A percentile compares a stretch with the other conserved stretches of the same genome.
These are phyloP conservation scores for Cutaneotrichosporon cavernicola DNA, from an alignment of 1,284 basidiomycete species.

Conservation along the genomic window DNA sequence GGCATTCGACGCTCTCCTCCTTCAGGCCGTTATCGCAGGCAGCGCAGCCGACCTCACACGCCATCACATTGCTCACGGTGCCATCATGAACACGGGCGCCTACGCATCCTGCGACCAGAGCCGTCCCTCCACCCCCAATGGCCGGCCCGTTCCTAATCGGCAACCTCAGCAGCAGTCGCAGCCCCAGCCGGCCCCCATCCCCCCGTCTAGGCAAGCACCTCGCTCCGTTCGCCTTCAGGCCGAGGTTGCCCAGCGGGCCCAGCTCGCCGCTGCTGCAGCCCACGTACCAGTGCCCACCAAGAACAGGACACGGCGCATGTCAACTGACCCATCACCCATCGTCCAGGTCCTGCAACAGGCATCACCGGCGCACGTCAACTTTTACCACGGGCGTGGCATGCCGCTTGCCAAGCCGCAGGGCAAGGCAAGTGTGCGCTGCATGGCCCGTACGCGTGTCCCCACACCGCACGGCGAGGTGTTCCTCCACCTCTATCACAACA, in stretches of 20 bases:
- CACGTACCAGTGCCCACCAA: neutral
- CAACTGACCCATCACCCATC: conserved; percentile 47
- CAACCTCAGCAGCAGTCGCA: neutral
- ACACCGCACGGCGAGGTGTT: conserved; percentile 94
- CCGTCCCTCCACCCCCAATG: conserved; percentile 35
- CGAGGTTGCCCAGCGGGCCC: conserved; percentile 13
- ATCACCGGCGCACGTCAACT: conserved; percentile 31
- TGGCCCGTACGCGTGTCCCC: conserved; percentile 94
- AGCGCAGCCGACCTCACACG: conserved; percentile 44
- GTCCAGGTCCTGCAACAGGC: conserved; percentile 42
- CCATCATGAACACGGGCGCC: conserved; percentile 36
- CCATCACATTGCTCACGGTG: conserved; percentile 52
- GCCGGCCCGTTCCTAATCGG: conserved; percentile 26
- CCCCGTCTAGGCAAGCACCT: conserved; percentile 40
- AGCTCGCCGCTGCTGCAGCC: neutral
- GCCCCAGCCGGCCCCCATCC: neutral
- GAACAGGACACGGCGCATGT: conserved; percentile 42
- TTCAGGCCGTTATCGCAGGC: conserved; percentile 50
- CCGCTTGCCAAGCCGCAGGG: conserved; percentile 14
- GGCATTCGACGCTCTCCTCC: conserved; percentile 47
- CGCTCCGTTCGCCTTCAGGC: conserved; percentile 40
- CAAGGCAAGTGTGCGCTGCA: conserved; percentile 60
- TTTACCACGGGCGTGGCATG: conserved; percentile 21
- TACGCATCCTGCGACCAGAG: conserved; percentile 51
- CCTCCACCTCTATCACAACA: conserved; percentile 76